A percentile compares a stretch with the other conserved stretches of the same genome.
Conservation (phyloP, 306 rosid species). For the Sphenostylis stenocarpa region DNA sequence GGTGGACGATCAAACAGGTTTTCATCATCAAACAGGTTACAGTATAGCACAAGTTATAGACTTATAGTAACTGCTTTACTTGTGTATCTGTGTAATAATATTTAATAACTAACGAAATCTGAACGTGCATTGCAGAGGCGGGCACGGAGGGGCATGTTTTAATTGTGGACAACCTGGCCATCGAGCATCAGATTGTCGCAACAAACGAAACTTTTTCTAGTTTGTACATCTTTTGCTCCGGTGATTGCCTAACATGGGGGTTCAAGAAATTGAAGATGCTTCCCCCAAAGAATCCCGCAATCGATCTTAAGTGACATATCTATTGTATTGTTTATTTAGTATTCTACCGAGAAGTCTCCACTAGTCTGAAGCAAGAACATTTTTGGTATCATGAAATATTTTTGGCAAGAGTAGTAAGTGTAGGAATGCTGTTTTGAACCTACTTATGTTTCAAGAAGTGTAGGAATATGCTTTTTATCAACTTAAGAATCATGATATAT, state of each 20-base stretch:
- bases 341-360: constrained; percentile 20
- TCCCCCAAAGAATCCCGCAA: constrained; percentile 20
- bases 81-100: background rate
- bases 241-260: background rate
- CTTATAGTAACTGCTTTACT: background rate
- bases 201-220: constrained; percentile 35
- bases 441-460: background rate
- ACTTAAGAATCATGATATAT: background rate
- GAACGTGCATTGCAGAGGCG: constrained; percentile 53
- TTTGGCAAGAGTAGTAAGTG: too few relatives aligned
- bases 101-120: constrained; percentile 19
- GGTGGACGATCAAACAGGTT: constrained; percentile 61
- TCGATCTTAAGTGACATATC: background rate
- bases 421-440: too few relatives aligned
- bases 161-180: constrained; percentile 80
- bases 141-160: constrained; percentile 79
- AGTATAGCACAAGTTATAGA: background rate
- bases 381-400: too few relatives aligned
- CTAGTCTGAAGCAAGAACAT: too few relatives aligned
- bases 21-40: constrained; percentile 66
- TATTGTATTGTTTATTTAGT: background rate
- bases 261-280: constrained; percentile 30
- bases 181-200: constrained; percentile 75
- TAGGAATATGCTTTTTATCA: background rate
- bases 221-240: background rate